Base-by-base conservation (phyloP, 2,329 filamentous ascomycete species). In the Cladobotryum protrusum region DNA sequence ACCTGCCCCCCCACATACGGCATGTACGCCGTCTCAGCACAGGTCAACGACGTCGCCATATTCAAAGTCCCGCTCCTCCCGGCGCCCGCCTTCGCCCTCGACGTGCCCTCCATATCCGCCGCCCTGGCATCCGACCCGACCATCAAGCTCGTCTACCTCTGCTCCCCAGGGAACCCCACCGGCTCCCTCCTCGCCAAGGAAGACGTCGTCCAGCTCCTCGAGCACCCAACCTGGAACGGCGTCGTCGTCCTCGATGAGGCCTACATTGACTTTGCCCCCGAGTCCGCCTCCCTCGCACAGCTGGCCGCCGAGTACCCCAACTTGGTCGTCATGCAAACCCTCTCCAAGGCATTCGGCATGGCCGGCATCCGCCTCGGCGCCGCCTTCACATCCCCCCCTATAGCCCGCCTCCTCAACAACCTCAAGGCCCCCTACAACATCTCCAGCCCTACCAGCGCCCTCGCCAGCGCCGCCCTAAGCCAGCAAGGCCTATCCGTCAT, bases 351-450 rank as follows among this genome's bases (percentile, higher is more conserved):
- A 0, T 99, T 99, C 63, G 93, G 93, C 24, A 80, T 99, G 63
- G 93, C 93, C 4, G 93, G 92, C 45, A 96, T 99, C 64, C 79
- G 93, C 14, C 77, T 99, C 1, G 93, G 93, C 43, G 87, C 84
- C 7, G 89, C 89, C 1, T 99, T 96, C 65, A 80, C 88, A 5
- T 80, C 83, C 9, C 76, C 83, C 0, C 77, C 82, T 5, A 85
- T 99, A 54, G 90, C 92, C 2, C 69, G 72, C 14, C 74, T 99
- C 12, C 77, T 99, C 49, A 99, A 99, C 72, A 90, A 79, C 64
- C 77, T 99, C 62, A 97, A 97, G 71, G 92, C 93, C 0, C 93
- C 93, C 0, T 99, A 99, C 73, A 97, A 96, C 70, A 85, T 99
- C 60, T 86, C 89, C 4, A 92, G 85, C 59, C 89, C 89, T 0